Base-by-base conservation (phyloP, 495 filamentous ascomycete species). In the Penicillium tannophilum region DNA sequence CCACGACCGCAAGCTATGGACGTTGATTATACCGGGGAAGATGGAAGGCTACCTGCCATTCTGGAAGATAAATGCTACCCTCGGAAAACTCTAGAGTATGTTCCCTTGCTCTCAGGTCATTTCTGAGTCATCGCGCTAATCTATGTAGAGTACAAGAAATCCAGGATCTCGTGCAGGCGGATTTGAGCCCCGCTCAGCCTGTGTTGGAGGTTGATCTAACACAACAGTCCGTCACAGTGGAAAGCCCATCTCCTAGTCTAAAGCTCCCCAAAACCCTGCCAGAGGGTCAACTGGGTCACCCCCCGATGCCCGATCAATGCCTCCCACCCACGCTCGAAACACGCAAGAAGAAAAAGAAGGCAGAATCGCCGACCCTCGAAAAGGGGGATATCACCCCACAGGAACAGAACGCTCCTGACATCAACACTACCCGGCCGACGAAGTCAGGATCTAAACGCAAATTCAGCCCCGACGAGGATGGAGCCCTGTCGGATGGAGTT, bases 61-160 rank as follows among this genome's bases (percentile, higher is more conserved):
- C 69, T 86, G 51, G 94, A 98, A 72, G 87, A 90, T 66, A 94
- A 92, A 72, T 75, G 74, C 39, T 95, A 84, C 63, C 88, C 88
- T 16, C 78, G 91, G 55, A 77, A 76, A 56, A 93, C 90, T 3
- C 73, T 94, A 58, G 89, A 87, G 90, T 95, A 79, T 63, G 85
- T 69, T 30, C 9, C 5, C 14, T 0, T 26, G 6, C 24, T 39
- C 10, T 23, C 30, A 20, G 8, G 33, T 20, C 10, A 4, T 6
- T 43, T 54, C 35, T 49, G 50, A 1, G 42, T 3, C 50, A 58
- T 61, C 63, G 47, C 63, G 47, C 72, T 69, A 47, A 69, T 8
- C 10, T 19, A 36, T 30, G 14, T 33, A 83, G 81, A 58, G 57
- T 70, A 6, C 69, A 80, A 43, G 76, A 82, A 55, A 24, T 82